Evolutionary conservation across 2,329 filamentous ascomycete species (phyloP).

Genomic region (Penicillium sp.): DNA sequence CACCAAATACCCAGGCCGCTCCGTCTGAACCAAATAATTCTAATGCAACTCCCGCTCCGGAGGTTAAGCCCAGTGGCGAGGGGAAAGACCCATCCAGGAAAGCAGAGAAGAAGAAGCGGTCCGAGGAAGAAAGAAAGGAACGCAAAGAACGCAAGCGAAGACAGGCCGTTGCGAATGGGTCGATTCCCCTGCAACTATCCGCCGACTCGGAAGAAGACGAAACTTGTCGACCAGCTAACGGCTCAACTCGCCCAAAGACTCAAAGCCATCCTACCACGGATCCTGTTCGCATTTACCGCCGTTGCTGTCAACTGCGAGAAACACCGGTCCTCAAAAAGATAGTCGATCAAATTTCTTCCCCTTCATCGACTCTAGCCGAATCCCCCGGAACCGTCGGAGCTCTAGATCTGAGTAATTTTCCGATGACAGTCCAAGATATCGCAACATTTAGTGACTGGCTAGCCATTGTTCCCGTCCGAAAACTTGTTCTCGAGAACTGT

Average conservation of each 20-base stretch:
- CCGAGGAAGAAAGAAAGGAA: constrained; percentile 89
- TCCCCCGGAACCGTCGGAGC: constrained; percentile 77
- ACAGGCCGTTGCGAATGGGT: constrained; percentile 85
- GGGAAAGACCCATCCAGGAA: constrained; percentile 65
- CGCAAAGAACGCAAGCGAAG: constrained; percentile 86
- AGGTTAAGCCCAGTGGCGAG: constrained; percentile 33
- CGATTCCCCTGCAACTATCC: constrained; percentile 80
- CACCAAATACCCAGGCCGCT: constrained; percentile 11
- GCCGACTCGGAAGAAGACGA: constrained; percentile 67
- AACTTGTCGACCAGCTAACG: constrained; percentile 43
- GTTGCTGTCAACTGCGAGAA: constrained; percentile 92
- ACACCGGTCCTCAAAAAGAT: constrained; percentile 91
- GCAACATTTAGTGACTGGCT: constrained; percentile 91
- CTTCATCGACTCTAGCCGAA: constrained; percentile 65
- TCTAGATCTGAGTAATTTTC: constrained; percentile 82
- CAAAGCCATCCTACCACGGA: constrained; percentile 82
- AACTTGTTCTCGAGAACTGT: constrained; percentile 84
- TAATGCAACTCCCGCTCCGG: constrained; percentile 12
- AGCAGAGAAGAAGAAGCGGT: constrained; percentile 95
- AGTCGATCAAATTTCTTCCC: constrained; percentile 79
- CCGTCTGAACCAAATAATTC: constrained; percentile 9
- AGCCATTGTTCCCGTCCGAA: constrained; percentile 87
- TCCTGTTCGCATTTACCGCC: constrained; percentile 86
- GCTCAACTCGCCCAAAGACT: constrained; percentile 50
- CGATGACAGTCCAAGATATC: constrained; percentile 80